Evolutionary conservation across 2,329 filamentous ascomycete species (phyloP), one percentile per base, ranked within the genome.

Genomic region (Fusarium hostae): DNA sequence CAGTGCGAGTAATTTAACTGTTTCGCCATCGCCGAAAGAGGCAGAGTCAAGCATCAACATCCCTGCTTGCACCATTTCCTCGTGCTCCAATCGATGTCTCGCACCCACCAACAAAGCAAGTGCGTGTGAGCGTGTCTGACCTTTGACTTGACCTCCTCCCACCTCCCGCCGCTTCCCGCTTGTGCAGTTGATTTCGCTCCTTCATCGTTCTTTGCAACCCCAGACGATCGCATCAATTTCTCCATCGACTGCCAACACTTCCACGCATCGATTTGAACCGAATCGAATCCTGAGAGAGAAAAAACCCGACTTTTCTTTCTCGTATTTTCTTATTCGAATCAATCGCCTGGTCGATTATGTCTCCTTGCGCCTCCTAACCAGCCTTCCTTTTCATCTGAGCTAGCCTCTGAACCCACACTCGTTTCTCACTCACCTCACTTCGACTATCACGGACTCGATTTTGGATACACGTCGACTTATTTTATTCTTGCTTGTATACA

Each of bases 381-480:
- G 75, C 76, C 73, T 77, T 65, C 68, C 54, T 72, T 73, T 72
- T 71, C 73, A 72, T 75, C 71, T 77, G 84, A 86, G 84, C 84
- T 84, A 84, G 84, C 82, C 83, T 85, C 83, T 78, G 72, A 77
- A 78, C 82, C 75, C 83, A 82, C 81, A 85, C 84, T 81, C 84
- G 84, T 72, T 71, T 63, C 71, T 66, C 71, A 68, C 45, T 72
- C 63, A 74, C 61, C 55, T 71, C 63, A 61, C 56, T 58, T 56
- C 69, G 75, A 68, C 56, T 50, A 59, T 28, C 63, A 54, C 48
- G 51, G 60, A 62, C 48, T 61, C 70, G 50, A 50, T 39, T 47
- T 59, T 56, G 58, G 50, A 61, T 51, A 70, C 28, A 55, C 41
- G 26, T 22, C 26, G 24, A 48, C 34, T n/a, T 30, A 10, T 32